Conservation (phyloP, 306 rosid species). For the Sindora glabra region DNA sequence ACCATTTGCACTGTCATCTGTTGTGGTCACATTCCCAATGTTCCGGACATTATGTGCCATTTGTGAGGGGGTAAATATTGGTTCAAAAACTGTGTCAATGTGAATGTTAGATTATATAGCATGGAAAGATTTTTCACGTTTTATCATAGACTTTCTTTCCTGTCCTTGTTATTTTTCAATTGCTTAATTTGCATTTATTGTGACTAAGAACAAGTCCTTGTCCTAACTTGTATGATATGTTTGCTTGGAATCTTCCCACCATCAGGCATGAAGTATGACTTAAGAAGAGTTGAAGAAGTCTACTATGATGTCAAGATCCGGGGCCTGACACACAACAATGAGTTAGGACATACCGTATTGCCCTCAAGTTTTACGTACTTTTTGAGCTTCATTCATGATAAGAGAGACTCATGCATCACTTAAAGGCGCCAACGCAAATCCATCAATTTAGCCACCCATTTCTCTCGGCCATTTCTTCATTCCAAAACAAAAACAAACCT, state of each 20-base stretch:
- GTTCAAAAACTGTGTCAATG: neutral
- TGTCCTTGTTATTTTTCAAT: neutral
- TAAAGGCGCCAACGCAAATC: slow-evolving; percentile 17
- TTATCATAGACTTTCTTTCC: neutral
- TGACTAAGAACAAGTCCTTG: neutral
- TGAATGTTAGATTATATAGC: neutral
- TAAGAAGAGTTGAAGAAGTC: slow-evolving; percentile 84
- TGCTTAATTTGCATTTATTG: neutral
- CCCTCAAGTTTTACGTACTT: too few species aligned
- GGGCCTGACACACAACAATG: slow-evolving; percentile 57
- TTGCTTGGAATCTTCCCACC: slow-evolving; percentile 2
- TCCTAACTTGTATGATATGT: neutral
- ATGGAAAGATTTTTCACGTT: neutral
- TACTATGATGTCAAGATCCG: slow-evolving; percentile 91
- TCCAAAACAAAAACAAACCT: slow-evolving; percentile 28
- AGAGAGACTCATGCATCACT: neutral
- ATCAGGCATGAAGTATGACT: slow-evolving; percentile 92
- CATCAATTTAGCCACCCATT: slow-evolving; percentile 55
- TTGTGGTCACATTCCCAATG: neutral
- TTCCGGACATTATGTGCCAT: neutral
- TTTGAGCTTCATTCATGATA: neutral
- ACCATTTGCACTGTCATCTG: neutral
- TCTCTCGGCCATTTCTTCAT: slow-evolving; percentile 55
- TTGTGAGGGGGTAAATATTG: neutral
- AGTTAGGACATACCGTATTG: too few species aligned